Conservation (phyloP, 129 eudicot species). For the Flaveria brownii region DNA sequence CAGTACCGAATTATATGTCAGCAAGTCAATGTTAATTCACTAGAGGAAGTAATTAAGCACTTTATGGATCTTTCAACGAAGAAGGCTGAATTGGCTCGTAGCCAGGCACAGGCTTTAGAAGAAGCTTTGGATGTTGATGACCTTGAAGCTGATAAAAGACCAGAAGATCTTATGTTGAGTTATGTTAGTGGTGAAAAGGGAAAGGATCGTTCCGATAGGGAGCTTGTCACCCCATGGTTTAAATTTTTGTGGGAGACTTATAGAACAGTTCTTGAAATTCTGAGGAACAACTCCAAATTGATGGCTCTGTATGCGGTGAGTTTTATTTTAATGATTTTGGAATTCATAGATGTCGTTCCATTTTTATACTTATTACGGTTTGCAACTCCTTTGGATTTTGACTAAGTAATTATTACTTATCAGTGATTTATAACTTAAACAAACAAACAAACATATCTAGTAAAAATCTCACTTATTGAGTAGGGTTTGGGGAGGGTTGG, state of each 20-base stretch:
- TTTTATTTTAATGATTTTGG: neutral
- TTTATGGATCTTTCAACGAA: conserved; percentile 92
- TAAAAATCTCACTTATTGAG: too few relatives aligned
- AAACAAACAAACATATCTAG: neutral
- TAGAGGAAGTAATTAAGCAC: conserved; percentile 95
- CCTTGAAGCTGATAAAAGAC: conserved; percentile 91
- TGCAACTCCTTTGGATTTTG: neutral
- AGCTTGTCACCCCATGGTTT: conserved; percentile 96
- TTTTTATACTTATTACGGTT: neutral
- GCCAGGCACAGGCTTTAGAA: conserved; percentile 87
- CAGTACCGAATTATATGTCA: conserved; percentile 92
- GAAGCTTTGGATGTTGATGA: conserved; percentile 94
- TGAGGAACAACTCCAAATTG: conserved; percentile 80
- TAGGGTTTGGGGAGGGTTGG: too few relatives aligned
- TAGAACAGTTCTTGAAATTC: conserved; percentile 81
- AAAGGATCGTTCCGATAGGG: conserved; percentile 90
- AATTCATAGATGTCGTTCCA: neutral
- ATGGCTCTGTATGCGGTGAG: conserved; percentile 81
- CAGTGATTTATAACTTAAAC: neutral
- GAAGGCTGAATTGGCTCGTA: conserved; percentile 87
- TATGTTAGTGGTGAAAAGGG: conserved; percentile 96
- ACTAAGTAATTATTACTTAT: neutral
- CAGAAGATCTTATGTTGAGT: conserved; percentile 93
- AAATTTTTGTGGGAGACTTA: conserved; percentile 94
- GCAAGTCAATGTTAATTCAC: conserved; percentile 80